Conservation (phyloP, 2,329 filamentous ascomycete species). For the Fusarium sp. region DNA sequence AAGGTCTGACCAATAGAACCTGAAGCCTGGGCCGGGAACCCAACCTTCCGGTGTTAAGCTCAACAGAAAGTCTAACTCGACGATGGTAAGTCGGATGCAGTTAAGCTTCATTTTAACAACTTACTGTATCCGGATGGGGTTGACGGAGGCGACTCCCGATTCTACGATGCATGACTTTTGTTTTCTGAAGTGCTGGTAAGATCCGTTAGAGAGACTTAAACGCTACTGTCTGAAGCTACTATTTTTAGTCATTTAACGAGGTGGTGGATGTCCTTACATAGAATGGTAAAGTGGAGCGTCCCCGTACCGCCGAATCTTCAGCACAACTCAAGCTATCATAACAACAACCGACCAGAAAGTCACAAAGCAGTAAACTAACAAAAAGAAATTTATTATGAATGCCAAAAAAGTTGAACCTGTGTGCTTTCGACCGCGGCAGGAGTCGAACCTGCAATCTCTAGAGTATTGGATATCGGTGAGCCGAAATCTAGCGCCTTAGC, state of each 20-base stretch:
- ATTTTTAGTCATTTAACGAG: neutral
- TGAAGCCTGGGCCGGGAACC: neutral
- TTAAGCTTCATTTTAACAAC: accelerated
- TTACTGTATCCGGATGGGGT: neutral
- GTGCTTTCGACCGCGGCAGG: conserved; percentile 22
- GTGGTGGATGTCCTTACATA: neutral
- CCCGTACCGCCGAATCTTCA: no score
- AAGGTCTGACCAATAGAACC: neutral
- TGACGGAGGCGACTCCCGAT: neutral
- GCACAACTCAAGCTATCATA: neutral
- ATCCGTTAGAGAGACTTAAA: neutral
- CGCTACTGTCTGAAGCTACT: neutral
- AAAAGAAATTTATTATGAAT: no score
- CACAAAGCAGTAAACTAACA: no score
- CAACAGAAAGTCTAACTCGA: no score
- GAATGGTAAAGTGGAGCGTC: no score
- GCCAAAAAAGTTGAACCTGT: no score
- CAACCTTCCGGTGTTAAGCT: neutral
- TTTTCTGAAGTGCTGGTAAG: no score
- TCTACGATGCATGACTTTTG: neutral
- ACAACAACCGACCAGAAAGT: neutral
- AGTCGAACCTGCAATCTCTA: conserved; percentile 35
- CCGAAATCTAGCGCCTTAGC: conserved; percentile 36
- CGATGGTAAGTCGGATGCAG: no score
- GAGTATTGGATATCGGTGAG: conserved; percentile 4